phyloP scores from a whole-genome alignment of 2,329 filamentous ascomycete species.

The Phoma herbarum region DNA sequence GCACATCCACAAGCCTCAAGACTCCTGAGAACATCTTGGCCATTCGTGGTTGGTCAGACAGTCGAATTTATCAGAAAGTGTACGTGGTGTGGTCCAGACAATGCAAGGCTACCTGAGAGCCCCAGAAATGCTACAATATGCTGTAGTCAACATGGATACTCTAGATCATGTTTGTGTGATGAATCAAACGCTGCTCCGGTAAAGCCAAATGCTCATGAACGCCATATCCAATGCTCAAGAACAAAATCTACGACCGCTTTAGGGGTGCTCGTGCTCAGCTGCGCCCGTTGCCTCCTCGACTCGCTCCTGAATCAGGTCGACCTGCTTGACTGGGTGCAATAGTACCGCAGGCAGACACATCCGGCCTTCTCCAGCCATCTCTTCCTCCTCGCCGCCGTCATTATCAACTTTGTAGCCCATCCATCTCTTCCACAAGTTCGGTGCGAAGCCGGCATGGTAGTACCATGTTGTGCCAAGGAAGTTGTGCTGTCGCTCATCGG shows the following conservation, averaged over 20 bases:
- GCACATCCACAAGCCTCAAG: background rate
- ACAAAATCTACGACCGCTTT: background rate
- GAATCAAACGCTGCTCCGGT: slow-evolving; percentile 6
- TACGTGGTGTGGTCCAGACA: slow-evolving; percentile 8
- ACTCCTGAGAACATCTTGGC: background rate
- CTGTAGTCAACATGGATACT: slow-evolving; percentile 4
- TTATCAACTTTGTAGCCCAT: slow-evolving; percentile 62
- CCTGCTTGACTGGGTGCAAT: slow-evolving; percentile 61
- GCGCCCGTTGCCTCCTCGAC: slow-evolving; percentile 20
- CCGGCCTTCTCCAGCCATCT: slow-evolving; percentile 56
- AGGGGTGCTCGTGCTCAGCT: slow-evolving; percentile 14
- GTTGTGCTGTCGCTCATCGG: slow-evolving; percentile 62
- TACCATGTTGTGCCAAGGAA: slow-evolving; percentile 64
- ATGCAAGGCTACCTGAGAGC: background rate
- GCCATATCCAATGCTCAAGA: slow-evolving; percentile 7
- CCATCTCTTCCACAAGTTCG: slow-evolving; percentile 66
- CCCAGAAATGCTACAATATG: slow-evolving; percentile 10
- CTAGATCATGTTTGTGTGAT: slow-evolving; percentile 4
- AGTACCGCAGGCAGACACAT: slow-evolving; percentile 61
- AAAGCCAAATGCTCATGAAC: slow-evolving; percentile 6
- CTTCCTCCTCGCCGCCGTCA: slow-evolving; percentile 57
- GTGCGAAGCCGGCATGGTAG: slow-evolving; percentile 61
- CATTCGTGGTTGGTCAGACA: background rate
- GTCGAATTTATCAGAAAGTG: background rate
- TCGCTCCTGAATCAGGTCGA: slow-evolving; percentile 58